Percentiles rank a stretch among this genome's conserved stretches.
Conservation (phyloP, 2,329 filamentous ascomycete species). For the Fusarium devonianum region DNA sequence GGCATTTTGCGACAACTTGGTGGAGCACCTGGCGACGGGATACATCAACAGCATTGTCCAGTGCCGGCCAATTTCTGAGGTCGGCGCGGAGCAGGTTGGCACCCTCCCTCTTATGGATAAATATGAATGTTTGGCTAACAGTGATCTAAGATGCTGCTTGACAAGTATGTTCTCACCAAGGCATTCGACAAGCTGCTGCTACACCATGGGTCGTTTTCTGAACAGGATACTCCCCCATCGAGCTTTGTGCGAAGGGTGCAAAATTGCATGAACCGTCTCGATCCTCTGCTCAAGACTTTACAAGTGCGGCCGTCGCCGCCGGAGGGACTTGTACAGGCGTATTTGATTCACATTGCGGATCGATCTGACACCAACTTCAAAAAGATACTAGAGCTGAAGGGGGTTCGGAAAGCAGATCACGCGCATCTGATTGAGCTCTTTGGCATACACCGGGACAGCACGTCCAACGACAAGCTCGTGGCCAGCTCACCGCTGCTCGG, state of each 20-base stretch:
- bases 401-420: conserved; percentile 85
- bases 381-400: conserved; percentile 95
- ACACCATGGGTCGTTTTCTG: conserved; percentile 60
- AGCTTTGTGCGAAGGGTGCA: conserved; percentile 88
- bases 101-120: background rate
- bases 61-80: conserved; percentile 90
- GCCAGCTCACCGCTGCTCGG: conserved; percentile 75
- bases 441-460: conserved; percentile 77
- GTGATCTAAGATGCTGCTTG: conserved; percentile 81
- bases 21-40: conserved; percentile 80
- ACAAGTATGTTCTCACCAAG: conserved; percentile 90
- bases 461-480: conserved; percentile 73
- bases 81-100: conserved; percentile 87
- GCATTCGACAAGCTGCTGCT: conserved; percentile 75
- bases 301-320: conserved; percentile 92
- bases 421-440: conserved; percentile 86
- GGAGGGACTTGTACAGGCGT: conserved; percentile 94
- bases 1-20: conserved; percentile 94
- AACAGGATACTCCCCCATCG: conserved; percentile 53
- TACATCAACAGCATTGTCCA: conserved; percentile 87
- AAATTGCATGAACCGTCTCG: conserved; percentile 82
- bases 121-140: conserved; percentile 33
- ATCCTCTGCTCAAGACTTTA: conserved; percentile 92
- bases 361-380: conserved; percentile 93
- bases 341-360: conserved; percentile 96